A percentile compares a stretch with the other conserved stretches of the same genome.
Evolutionary conservation across 1,139 yeast species (phyloP).

Genomic region (Taphrina populina): DNA sequence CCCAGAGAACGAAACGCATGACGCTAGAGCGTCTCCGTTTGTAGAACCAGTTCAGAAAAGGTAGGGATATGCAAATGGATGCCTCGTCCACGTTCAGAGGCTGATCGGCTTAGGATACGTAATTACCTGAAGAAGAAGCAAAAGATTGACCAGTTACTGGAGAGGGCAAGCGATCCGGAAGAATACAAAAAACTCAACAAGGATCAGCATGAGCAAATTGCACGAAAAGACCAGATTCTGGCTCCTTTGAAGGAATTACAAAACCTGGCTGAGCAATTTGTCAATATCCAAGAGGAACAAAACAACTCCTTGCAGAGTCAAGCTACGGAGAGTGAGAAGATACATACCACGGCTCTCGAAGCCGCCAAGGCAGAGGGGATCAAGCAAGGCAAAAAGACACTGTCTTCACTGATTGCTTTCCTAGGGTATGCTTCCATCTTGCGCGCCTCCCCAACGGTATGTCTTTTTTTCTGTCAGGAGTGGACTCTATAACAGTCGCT

Average conservation of each 20-base stretch:
- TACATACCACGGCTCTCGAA: conserved; percentile 22
- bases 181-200: conserved; percentile 44
- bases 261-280: conserved; percentile 43
- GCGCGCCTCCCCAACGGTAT: conserved; percentile 38
- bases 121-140: conserved; percentile 32
- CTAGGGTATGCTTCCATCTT: conserved; percentile 44
- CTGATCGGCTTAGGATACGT: conserved; percentile 26
- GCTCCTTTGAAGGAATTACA: conserved; percentile 46
- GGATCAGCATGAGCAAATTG: conserved; percentile 46
- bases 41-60: conserved; percentile 31
- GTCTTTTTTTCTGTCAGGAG: conserved; percentile 37
- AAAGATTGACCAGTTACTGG: conserved; percentile 24
- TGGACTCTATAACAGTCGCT: background rate
- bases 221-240: conserved; percentile 45
- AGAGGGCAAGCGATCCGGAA: conserved; percentile 15
- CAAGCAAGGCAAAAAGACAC: conserved; percentile 40
- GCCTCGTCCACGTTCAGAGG: no score
- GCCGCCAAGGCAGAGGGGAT: conserved; percentile 30
- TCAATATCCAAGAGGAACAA: conserved; percentile 38
- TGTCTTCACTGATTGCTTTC: conserved; percentile 43
- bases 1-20: conserved; percentile 1
- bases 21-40: conserved; percentile 10
- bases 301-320: conserved; percentile 27
- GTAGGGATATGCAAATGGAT: background rate
- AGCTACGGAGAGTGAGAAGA: conserved; percentile 8